phyloP scores from a whole-genome alignment of 179 eudicot species.

The Silene coronaria region DNA sequence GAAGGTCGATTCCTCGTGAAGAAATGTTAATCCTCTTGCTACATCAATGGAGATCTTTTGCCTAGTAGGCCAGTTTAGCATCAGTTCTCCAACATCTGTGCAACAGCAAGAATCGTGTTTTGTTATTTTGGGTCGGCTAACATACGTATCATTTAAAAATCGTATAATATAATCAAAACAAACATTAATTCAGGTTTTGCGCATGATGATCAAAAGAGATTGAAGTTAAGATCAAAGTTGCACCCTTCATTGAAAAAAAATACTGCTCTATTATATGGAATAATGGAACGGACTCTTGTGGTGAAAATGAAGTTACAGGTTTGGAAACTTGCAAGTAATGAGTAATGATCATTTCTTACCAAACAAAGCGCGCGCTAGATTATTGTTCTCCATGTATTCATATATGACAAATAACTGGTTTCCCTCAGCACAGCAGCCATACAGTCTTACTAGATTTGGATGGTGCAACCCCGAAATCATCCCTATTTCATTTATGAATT shows the following conservation, averaged over 20 bases:
- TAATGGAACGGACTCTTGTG: too few species aligned
- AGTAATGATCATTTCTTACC: constrained; percentile 4
- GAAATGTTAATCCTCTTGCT: constrained; percentile 23
- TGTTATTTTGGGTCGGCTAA: background rate
- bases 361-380: constrained; percentile 28
- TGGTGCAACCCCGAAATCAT: constrained; percentile 28
- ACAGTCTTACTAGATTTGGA: constrained; percentile 33
- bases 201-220: too few species aligned
- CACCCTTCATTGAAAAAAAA: too few species aligned
- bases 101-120: background rate
- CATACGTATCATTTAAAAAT: background rate
- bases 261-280: too few species aligned
- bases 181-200: too few species aligned
- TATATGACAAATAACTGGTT: constrained; percentile 24
- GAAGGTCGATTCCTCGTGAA: constrained; percentile 27
- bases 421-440: constrained; percentile 30
- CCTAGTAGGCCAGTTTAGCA: constrained; percentile 27
- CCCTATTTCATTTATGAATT: constrained; percentile 34
- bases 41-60: constrained; percentile 23
- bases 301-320: too few species aligned
- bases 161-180: too few species aligned
- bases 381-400: constrained; percentile 33
- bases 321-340: too few species aligned
- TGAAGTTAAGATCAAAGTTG: too few species aligned
- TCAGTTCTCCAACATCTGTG: background rate